Evolutionary conservation across 495 filamentous ascomycete species (phyloP).

Genomic region (Neurospora sp.): DNA sequence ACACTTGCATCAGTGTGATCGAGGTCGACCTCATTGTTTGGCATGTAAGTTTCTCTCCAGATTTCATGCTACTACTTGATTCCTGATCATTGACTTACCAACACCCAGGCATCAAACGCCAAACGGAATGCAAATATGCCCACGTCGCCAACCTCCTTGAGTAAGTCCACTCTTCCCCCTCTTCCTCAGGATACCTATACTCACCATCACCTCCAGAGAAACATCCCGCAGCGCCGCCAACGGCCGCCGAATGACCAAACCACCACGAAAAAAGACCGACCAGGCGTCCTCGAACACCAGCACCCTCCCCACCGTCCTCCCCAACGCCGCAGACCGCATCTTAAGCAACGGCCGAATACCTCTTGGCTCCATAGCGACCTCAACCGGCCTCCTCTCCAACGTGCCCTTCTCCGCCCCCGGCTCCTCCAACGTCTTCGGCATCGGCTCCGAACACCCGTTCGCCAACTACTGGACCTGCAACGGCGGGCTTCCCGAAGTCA

Average conservation of each 20-base stretch:
- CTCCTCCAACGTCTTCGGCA: slow-evolving; percentile 59
- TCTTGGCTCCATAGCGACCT: slow-evolving; percentile 35
- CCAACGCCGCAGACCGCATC: slow-evolving; percentile 38
- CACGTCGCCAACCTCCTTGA: slow-evolving; percentile 59
- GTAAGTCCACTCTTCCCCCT: slow-evolving; percentile 28
- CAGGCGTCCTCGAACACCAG: slow-evolving; percentile 2
- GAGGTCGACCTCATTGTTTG: slow-evolving; percentile 52
- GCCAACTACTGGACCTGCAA: slow-evolving; percentile 71
- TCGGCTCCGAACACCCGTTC: slow-evolving; percentile 55
- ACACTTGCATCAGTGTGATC: slow-evolving; percentile 37
- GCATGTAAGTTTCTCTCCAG: slow-evolving; percentile 42
- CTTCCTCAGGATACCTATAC: slow-evolving; percentile 1
- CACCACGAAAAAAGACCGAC: slow-evolving; percentile 36
- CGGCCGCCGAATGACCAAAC: slow-evolving; percentile 48
- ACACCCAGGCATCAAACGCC: slow-evolving; percentile 48
- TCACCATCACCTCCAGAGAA: slow-evolving; percentile 24
- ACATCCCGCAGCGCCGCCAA: slow-evolving; percentile 38
- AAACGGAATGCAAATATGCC: slow-evolving; percentile 60
- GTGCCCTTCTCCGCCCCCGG: slow-evolving; percentile 53
- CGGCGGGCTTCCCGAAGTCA: slow-evolving; percentile 60
- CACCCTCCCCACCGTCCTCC: slow-evolving; percentile 20
- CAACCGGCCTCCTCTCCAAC: slow-evolving; percentile 54
- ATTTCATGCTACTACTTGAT: background rate
- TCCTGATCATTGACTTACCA: background rate
- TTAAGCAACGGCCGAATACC: slow-evolving; percentile 25